A percentile compares a stretch with the other conserved stretches of the same genome.
Evolutionary conservation across 768 basidiomycete genomes (phyloP).

Genomic region (Lepiota brunneoincarnata): DNA sequence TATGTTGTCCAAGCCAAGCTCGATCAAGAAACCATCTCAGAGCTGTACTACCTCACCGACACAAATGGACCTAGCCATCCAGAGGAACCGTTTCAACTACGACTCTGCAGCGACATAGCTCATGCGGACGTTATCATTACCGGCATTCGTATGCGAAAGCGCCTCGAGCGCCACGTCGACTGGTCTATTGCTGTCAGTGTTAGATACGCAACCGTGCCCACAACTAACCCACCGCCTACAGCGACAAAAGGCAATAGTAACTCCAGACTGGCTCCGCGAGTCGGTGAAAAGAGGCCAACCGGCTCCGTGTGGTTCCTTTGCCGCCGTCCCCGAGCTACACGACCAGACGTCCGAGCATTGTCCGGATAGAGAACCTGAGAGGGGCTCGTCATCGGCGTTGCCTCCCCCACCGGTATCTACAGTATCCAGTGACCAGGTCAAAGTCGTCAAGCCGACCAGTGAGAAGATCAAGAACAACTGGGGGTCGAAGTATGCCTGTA

Average conservation of each 20-base stretch:
- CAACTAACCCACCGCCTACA: constrained; percentile 22
- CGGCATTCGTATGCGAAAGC: constrained; percentile 58
- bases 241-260: constrained; percentile 67
- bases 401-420: background rate
- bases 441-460: constrained; percentile 19
- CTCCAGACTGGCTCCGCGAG: constrained; percentile 67
- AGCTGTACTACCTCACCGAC: constrained; percentile 36
- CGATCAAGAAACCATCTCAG: constrained; percentile 26
- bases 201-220: background rate
- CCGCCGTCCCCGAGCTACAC: constrained; percentile 50
- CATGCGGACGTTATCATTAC: constrained; percentile 70
- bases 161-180: constrained; percentile 67
- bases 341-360: constrained; percentile 44
- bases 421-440: background rate
- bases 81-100: constrained; percentile 16
- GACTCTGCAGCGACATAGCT: constrained; percentile 35
- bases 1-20: constrained; percentile 40
- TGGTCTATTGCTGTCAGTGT: constrained; percentile 62
- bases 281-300: constrained; percentile 43
- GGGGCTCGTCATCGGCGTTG: constrained; percentile 3
- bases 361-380: constrained; percentile 31
- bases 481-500: constrained; percentile 51
- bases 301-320: constrained; percentile 54
- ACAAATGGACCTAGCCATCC: constrained; percentile 9
- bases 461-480: constrained; percentile 29